Percentiles rank a stretch among this genome's conserved stretches.
Conservation (phyloP, 2,329 filamentous ascomycete genomes). For the Penicillium verrucosum region DNA sequence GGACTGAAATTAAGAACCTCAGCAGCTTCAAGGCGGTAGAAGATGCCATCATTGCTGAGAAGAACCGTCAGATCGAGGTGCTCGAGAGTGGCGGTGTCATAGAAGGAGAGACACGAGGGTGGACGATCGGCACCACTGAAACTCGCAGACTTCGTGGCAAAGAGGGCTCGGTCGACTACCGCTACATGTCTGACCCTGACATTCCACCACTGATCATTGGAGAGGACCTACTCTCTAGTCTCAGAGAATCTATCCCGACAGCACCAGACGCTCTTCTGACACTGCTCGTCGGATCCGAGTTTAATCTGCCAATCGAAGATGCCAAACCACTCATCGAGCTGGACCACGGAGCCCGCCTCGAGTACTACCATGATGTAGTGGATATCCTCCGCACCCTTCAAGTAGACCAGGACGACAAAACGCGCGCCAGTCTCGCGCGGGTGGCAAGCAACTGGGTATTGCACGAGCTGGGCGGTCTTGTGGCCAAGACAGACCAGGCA, state of each 20-base stretch:
- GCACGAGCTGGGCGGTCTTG: conserved; percentile 68
- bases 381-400: conserved; percentile 34
- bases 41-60: conserved; percentile 87
- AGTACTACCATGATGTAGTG: conserved; percentile 65
- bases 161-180: conserved; percentile 94
- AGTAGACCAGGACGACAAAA: conserved; percentile 23
- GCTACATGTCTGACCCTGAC: conserved; percentile 98
- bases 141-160: conserved; percentile 83
- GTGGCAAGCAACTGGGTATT: conserved; percentile 66
- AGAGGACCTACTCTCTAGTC: conserved; percentile 62
- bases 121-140: conserved; percentile 79
- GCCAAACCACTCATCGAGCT: conserved; percentile 74
- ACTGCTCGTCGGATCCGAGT: conserved; percentile 57
- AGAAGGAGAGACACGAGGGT: conserved; percentile 85
- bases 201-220: conserved; percentile 75
- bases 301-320: conserved; percentile 74
- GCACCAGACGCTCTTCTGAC: conserved; percentile 69
- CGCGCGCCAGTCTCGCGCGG: conserved; percentile 43
- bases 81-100: conserved; percentile 72
- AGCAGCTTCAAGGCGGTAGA: conserved; percentile 94
- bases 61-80: conserved; percentile 79
- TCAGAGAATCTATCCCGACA: conserved; percentile 63
- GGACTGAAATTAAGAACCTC: conserved; percentile 96
- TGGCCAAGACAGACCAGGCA: conserved; percentile 50
- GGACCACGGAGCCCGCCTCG: conserved; percentile 72